Percentiles rank a stretch among this genome's conserved stretches.
These are phyloP conservation scores for Collybia sordida DNA, from an alignment of 768 basidiomycete species.

Conservation along the genomic window DNA sequence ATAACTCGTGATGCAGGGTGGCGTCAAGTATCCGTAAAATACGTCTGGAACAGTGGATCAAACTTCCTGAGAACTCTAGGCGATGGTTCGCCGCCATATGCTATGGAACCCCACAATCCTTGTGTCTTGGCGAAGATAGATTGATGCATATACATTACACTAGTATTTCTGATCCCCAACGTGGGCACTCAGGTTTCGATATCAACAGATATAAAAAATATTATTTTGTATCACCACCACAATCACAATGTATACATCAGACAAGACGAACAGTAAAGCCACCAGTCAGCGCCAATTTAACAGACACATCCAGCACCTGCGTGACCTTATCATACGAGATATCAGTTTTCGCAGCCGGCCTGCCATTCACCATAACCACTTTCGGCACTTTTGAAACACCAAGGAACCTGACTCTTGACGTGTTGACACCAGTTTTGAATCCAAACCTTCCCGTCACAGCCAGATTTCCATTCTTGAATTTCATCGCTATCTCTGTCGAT, in stretches of 20 bases:
- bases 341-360: slow-evolving; percentile 13
- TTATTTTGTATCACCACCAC: slow-evolving; percentile 8
- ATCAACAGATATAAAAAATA: neutral
- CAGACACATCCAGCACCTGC: slow-evolving; percentile 43
- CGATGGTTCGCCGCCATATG: too few species aligned
- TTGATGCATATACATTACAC: too few species aligned
- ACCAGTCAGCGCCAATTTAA: slow-evolving; percentile 34
- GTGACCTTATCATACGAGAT: slow-evolving; percentile 33
- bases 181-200: too few species aligned
- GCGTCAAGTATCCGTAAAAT: too few species aligned
- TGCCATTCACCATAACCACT: slow-evolving; percentile 28
- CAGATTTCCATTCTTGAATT: slow-evolving; percentile 27
- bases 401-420: slow-evolving; percentile 36
- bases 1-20: too few species aligned
- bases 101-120: too few species aligned
- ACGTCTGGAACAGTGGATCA: too few species aligned
- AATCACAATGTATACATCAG: too few species aligned
- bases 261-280: slow-evolving; percentile 29
- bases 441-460: slow-evolving; percentile 36
- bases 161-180: too few species aligned
- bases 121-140: too few species aligned
- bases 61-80: too few species aligned
- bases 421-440: slow-evolving; percentile 35
- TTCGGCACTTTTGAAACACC: slow-evolving; percentile 28
- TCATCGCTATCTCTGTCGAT: slow-evolving; percentile 33